Conservation (phyloP, 345 rosid species). For the Cardamine chenopodiifolia region DNA sequence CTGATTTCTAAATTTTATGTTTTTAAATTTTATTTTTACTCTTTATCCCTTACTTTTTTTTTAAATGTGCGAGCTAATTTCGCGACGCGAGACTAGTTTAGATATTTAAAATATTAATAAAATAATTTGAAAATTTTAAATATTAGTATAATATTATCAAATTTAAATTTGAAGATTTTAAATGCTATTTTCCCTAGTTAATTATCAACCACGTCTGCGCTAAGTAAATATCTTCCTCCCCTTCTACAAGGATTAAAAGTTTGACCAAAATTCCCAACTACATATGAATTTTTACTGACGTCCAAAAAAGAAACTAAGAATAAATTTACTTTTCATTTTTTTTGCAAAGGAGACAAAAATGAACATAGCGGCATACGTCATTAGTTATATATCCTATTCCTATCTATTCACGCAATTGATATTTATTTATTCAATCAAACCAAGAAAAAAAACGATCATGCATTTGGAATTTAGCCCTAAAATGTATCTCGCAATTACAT, state of each 20-base stretch:
- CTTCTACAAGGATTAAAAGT: constrained; percentile 4
- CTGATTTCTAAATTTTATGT: no score
- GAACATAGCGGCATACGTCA: background rate
- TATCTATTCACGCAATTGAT: background rate
- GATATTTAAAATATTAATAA: no score
- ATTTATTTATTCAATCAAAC: background rate
- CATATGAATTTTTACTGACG: constrained; percentile 7
- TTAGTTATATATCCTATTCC: background rate
- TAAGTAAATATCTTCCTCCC: background rate
- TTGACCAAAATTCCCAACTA: constrained; percentile 4
- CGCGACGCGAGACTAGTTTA: no score
- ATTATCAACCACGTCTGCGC: constrained; percentile 29
- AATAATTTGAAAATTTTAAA: no score
- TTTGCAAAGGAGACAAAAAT: background rate
- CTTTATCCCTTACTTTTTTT: no score
- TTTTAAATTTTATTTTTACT: no score
- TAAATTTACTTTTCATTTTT: background rate
- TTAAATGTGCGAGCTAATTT: no score
- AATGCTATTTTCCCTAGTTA: no score
- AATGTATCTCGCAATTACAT: background rate
- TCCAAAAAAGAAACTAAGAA: background rate
- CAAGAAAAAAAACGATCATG: background rate
- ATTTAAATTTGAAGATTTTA: no score
- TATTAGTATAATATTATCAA: no score
- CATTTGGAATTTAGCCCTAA: no score